Percentiles rank a stretch among this genome's conserved stretches.
These are phyloP conservation scores for Fusarium kyushuense DNA, from an alignment of 2,329 filamentous ascomycete genomes.

Conservation along the genomic window DNA sequence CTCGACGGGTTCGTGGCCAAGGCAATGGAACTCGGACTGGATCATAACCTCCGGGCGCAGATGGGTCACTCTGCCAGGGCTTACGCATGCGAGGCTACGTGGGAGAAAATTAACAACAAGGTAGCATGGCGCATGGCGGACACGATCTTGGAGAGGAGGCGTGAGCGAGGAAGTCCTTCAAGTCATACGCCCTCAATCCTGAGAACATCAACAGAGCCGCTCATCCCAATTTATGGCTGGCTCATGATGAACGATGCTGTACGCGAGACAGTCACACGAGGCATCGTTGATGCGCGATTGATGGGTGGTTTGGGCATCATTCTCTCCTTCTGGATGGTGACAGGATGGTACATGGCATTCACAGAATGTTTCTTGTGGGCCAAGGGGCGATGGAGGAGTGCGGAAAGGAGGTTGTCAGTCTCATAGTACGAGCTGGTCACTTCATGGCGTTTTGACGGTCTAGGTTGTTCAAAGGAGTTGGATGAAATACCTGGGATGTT, in stretches of 20 bases:
- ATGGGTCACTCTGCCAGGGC: constrained; percentile 64
- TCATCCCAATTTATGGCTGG: constrained; percentile 60
- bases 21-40: constrained; percentile 62
- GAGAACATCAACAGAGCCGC: constrained; percentile 46
- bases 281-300: constrained; percentile 59
- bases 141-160: constrained; percentile 61
- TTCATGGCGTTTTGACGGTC: constrained; percentile 8
- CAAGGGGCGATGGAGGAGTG: constrained; percentile 50
- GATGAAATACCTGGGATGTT: constrained; percentile 1
- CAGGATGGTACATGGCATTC: constrained; percentile 63
- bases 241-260: constrained; percentile 57
- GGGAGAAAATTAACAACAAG: constrained; percentile 78
- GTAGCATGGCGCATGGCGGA: constrained; percentile 74
- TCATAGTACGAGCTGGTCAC: constrained; percentile 19
- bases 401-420: constrained; percentile 43
- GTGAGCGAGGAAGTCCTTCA: constrained; percentile 43
- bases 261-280: constrained; percentile 51
- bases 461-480: constrained; percentile 17
- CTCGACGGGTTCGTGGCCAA: constrained; percentile 68
- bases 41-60: constrained; percentile 57
- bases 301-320: constrained; percentile 61
- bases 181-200: constrained; percentile 26
- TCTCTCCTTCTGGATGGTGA: constrained; percentile 61
- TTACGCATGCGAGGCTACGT: constrained; percentile 73
- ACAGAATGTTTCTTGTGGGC: constrained; percentile 59